phyloP scores from a whole-genome alignment of 2,329 filamentous ascomycete genomes.

The Fusarium compactum region DNA sequence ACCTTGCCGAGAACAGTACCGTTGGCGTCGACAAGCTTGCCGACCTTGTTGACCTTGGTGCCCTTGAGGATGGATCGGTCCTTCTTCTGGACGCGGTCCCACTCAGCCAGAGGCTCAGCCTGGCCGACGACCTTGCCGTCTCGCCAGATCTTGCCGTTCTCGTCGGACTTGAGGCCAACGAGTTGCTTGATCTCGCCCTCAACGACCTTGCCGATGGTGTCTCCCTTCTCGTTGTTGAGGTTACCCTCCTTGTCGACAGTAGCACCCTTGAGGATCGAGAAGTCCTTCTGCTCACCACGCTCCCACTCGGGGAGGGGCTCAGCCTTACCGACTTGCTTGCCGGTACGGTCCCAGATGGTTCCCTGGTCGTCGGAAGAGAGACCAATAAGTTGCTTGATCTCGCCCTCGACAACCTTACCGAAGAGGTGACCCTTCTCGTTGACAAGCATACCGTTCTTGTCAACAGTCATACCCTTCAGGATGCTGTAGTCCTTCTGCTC shows the following conservation, averaged over 20 bases:
- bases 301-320: constrained; percentile 71
- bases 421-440: constrained; percentile 65
- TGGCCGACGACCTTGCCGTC: constrained; percentile 74
- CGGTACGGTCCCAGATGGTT: constrained; percentile 73
- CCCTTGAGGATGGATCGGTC: constrained; percentile 62
- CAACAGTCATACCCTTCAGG: constrained; percentile 64
- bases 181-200: constrained; percentile 73
- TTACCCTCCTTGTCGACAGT: constrained; percentile 64
- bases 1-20: constrained; percentile 71
- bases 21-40: constrained; percentile 67
- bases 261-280: constrained; percentile 33
- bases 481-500: constrained; percentile 40
- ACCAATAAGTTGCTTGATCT: constrained; percentile 72
- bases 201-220: constrained; percentile 70
- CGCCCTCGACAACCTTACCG: constrained; percentile 75
- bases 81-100: constrained; percentile 60
- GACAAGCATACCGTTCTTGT: constrained; percentile 70
- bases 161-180: constrained; percentile 74
- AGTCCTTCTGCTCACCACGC: constrained; percentile 55
- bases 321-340: constrained; percentile 73
- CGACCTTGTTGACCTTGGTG: constrained; percentile 69
- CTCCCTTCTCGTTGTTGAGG: constrained; percentile 64
- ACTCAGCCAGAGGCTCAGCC: constrained; percentile 71
- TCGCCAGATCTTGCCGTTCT: constrained; percentile 76
- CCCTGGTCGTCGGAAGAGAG: constrained; percentile 75